Percentiles rank a stretch among this genome's conserved stretches.
Evolutionary conservation across 345 rosid species (phyloP).

Genomic region (Leavenworthia alabamica): DNA sequence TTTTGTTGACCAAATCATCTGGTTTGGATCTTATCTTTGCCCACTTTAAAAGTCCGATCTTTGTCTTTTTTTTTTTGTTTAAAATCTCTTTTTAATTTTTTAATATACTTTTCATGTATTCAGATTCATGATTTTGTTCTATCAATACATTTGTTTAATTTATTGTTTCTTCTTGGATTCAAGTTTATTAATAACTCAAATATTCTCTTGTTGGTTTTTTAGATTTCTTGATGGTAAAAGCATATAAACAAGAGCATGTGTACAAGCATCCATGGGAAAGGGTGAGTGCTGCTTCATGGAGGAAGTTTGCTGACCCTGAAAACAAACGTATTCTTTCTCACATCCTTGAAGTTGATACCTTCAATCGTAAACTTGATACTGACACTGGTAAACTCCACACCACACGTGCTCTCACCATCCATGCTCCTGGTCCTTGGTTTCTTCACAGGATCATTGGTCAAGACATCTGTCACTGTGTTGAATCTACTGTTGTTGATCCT

Average conservation of each 20-base stretch:
- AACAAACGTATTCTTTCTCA: conserved; percentile 79
- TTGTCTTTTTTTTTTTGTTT: too few relatives aligned
- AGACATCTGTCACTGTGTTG: conserved; percentile 89
- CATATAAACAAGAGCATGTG: conserved; percentile 76
- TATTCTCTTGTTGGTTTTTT: neutral
- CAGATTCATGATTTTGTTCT: neutral
- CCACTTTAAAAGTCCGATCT: neutral
- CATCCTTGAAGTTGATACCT: conserved; percentile 77
- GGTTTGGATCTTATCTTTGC: conserved; percentile 7
- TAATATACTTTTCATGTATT: too few relatives aligned
- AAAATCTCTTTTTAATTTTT: too few relatives aligned
- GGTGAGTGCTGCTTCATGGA: conserved; percentile 96
- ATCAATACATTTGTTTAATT: too few relatives aligned
- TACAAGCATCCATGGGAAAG: conserved; percentile 98
- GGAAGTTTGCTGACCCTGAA: conserved; percentile 89
- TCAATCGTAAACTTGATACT: conserved; percentile 60
- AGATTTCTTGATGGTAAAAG: conserved; percentile 56
- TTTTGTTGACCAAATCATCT: neutral
- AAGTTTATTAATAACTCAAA: too few relatives aligned
- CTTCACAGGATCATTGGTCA: conserved; percentile 75
- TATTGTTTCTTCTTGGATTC: neutral
- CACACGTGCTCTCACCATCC: conserved; percentile 77
- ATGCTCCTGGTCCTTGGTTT: conserved; percentile 96
- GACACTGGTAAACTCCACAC: conserved; percentile 72
- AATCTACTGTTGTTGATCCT: conserved; percentile 85